Evolutionary conservation across 192 early-diverging fungal genomes (phyloP).

Genomic region (Geranomyces variabilis): DNA sequence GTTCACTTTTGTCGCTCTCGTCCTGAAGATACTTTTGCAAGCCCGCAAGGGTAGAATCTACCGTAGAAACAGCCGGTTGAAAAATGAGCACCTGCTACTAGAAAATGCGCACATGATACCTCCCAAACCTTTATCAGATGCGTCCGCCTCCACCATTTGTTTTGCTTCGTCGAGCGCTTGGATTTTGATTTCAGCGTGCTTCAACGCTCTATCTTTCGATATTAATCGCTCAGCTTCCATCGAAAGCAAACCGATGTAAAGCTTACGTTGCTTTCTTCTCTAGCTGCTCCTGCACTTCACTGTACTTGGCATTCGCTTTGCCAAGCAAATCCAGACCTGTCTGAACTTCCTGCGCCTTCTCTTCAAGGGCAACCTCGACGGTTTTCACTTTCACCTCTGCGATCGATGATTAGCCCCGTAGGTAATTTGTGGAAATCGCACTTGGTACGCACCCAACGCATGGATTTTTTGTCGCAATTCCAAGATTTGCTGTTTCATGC

Average conservation of each 20-base stretch:
- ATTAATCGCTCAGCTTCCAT: not conserved
- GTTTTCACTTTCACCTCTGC: not conserved
- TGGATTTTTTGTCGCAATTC: constrained; percentile 5
- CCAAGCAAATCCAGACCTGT: not conserved
- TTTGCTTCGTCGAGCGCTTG: not conserved
- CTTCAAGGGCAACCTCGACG: not conserved
- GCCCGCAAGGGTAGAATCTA: no score
- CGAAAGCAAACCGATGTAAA: not conserved
- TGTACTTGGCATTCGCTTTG: not conserved
- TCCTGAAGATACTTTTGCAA: no score
- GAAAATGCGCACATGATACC: not conserved
- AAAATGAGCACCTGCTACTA: no score
- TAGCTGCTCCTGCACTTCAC: not conserved
- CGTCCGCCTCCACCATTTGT: not conserved
- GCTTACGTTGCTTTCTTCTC: not conserved
- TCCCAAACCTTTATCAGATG: not conserved
- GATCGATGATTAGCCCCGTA: not conserved
- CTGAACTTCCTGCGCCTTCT: not conserved
- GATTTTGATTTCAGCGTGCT: not conserved
- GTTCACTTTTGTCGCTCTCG: no score
- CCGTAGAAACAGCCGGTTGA: no score
- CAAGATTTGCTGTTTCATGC: constrained; percentile 8
- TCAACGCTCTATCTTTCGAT: not conserved
- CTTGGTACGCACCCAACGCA: not conserved
- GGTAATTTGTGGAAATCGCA: no score